These are phyloP conservation scores for Magnolia changhungtana DNA, from an alignment of 164 flowering plant species.

Conservation along the genomic window DNA sequence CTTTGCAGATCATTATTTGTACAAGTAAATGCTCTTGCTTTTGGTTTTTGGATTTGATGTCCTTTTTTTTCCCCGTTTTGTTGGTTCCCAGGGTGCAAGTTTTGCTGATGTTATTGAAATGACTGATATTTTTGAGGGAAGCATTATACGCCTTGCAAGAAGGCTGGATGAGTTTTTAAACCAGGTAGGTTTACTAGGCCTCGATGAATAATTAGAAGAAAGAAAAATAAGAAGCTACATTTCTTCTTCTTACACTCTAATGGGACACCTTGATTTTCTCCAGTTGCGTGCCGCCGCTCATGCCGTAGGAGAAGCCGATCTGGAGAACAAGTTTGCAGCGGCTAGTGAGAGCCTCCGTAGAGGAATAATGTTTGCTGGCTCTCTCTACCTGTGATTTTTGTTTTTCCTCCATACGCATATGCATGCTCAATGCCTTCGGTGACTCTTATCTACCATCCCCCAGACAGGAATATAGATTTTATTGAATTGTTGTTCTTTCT, in stretches of 20 bases:
- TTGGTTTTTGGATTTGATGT: not conserved
- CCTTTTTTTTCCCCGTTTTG: no score
- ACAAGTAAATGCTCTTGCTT: not conserved
- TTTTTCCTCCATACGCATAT: no score
- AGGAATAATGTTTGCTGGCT: slow-evolving; percentile 92
- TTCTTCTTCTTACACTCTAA: not conserved
- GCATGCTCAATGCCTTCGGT: no score
- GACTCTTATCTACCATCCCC: no score
- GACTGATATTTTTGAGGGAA: slow-evolving; percentile 98
- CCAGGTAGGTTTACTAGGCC: slow-evolving; percentile 56
- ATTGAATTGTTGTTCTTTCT: not conserved
- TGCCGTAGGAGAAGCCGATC: slow-evolving; percentile 87
- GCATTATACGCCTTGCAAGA: slow-evolving; percentile 81
- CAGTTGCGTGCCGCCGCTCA: slow-evolving; percentile 85
- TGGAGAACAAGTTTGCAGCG: slow-evolving; percentile 79
- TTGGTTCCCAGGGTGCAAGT: slow-evolving; percentile 58
- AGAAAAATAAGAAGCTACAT: not conserved
- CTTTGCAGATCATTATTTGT: not conserved
- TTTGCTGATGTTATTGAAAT: slow-evolving; percentile 89
- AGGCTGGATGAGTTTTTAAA: slow-evolving; percentile 94
- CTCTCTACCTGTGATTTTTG: slow-evolving; percentile 41
- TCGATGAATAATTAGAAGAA: not conserved
- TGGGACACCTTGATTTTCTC: slow-evolving; percentile 1
- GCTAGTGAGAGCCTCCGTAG: slow-evolving; percentile 87
- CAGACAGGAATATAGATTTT: no score